A percentile compares a stretch with the other conserved stretches of the same genome.
Conservation (phyloP, 2,329 filamentous ascomycete genomes). For the Chrysoporthe puriensis region DNA sequence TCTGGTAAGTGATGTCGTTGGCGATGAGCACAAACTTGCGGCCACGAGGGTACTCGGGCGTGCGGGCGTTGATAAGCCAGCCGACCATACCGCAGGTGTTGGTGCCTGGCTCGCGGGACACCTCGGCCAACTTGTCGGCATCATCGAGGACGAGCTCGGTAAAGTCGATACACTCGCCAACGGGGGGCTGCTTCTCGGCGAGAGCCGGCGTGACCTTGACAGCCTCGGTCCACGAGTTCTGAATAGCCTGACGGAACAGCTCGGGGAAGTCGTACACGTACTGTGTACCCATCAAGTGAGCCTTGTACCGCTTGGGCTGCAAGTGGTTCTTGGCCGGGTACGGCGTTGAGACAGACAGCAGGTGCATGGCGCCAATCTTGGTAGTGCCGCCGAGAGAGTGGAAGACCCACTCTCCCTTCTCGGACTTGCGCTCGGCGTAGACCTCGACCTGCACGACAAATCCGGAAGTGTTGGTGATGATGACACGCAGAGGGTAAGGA, state of each 20-base stretch:
- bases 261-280: slow-evolving; percentile 99
- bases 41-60: slow-evolving; percentile 91
- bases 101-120: slow-evolving; percentile 91
- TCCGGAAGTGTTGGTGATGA: slow-evolving; percentile 97
- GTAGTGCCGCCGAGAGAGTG: slow-evolving; percentile 94
- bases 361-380: slow-evolving; percentile 93
- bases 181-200: slow-evolving; percentile 77
- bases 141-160: slow-evolving; percentile 95
- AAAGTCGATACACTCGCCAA: slow-evolving; percentile 91
- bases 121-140: slow-evolving; percentile 86
- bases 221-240: slow-evolving; percentile 87
- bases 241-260: slow-evolving; percentile 95
- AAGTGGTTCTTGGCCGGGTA: slow-evolving; percentile 99
- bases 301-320: slow-evolving; percentile 99
- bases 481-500: slow-evolving; percentile 89
- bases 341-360: slow-evolving; percentile 86
- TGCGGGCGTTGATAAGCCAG: slow-evolving; percentile 93
- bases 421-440: slow-evolving; percentile 96
- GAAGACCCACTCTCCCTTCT: slow-evolving; percentile 98
- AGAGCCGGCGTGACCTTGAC: slow-evolving; percentile 74
- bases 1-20: slow-evolving; percentile 99
- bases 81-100: slow-evolving; percentile 98
- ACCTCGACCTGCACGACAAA: slow-evolving; percentile 98
- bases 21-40: slow-evolving; percentile 94
- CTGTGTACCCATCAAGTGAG: slow-evolving; percentile 97